These are phyloP conservation scores for Candida rishiriensis DNA, from an alignment of 805 yeast genomes.

Conservation along the genomic window DNA sequence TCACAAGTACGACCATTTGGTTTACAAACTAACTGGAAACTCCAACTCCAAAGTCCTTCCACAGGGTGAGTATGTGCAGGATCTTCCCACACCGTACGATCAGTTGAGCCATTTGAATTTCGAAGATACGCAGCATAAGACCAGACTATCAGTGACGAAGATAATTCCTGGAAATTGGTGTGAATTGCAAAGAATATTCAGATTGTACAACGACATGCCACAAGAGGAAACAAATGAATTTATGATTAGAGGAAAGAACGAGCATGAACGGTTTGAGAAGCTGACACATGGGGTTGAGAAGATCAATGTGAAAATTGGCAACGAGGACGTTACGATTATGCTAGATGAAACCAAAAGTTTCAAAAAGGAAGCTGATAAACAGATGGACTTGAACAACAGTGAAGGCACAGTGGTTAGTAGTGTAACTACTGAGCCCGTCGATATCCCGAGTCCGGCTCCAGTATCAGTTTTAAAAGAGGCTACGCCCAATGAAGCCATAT, in stretches of 20 bases:
- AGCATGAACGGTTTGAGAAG: slow-evolving; percentile 46
- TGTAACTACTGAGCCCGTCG: too few relatives aligned
- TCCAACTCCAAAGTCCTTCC: slow-evolving; percentile 10
- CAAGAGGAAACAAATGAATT: slow-evolving; percentile 30
- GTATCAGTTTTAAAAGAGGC: not conserved
- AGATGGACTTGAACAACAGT: not conserved
- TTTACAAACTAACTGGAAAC: not conserved
- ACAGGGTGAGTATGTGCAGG: slow-evolving; percentile 11
- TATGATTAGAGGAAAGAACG: slow-evolving; percentile 42
- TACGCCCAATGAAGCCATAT: not conserved
- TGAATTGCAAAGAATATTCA: slow-evolving; percentile 54
- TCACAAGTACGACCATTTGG: slow-evolving; percentile 4
- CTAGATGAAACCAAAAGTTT: slow-evolving; percentile 5
- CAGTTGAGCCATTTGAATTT: slow-evolving; percentile 8
- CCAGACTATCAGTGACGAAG: slow-evolving; percentile 55
- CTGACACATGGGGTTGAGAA: slow-evolving; percentile 37
- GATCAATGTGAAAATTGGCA: slow-evolving; percentile 4
- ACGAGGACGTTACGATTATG: slow-evolving; percentile 1
- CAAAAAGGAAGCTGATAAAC: not conserved
- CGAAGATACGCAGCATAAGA: slow-evolving; percentile 6
- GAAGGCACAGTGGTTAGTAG: too few relatives aligned
- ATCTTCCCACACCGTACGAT: slow-evolving; percentile 16
- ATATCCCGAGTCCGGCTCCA: not conserved
- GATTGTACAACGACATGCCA: slow-evolving; percentile 37
- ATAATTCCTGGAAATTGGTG: slow-evolving; percentile 63